phyloP scores from a whole-genome alignment of 495 filamentous ascomycete genomes.

The Aspergillus funiculosus region DNA sequence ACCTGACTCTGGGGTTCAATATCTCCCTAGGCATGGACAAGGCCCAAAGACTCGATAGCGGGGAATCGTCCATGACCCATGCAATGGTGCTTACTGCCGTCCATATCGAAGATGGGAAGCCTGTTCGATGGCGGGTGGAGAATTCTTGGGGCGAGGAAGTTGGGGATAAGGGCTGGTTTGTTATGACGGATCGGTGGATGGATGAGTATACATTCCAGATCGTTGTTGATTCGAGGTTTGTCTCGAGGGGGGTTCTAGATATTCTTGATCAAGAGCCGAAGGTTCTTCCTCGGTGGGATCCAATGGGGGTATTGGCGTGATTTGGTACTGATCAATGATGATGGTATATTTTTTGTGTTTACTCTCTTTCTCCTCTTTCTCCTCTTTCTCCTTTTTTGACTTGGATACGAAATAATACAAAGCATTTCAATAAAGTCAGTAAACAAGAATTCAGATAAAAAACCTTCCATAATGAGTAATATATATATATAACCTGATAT shows the following conservation, averaged over 20 bases:
- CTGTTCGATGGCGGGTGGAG: slow-evolving; percentile 76
- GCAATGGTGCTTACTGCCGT: slow-evolving; percentile 88
- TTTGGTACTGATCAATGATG: no score
- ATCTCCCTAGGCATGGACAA: slow-evolving; percentile 65
- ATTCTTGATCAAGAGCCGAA: slow-evolving; percentile 63
- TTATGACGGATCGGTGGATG: slow-evolving; percentile 86
- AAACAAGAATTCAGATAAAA: no score
- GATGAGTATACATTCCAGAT: slow-evolving; percentile 82
- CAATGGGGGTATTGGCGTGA: slow-evolving; percentile 76
- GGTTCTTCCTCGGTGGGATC: slow-evolving; percentile 77
- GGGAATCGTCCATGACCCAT: slow-evolving; percentile 78
- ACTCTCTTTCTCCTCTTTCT: no score
- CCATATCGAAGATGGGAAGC: slow-evolving; percentile 59
- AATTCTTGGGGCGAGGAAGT: slow-evolving; percentile 68
- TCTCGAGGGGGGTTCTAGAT: slow-evolving; percentile 58
- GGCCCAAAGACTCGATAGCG: slow-evolving; percentile 60
- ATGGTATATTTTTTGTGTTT: no score
- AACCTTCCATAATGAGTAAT: neutral
- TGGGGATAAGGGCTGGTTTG: slow-evolving; percentile 74
- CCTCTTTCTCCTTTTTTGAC: neutral
- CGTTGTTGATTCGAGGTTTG: slow-evolving; percentile 70
- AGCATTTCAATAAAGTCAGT: no score
- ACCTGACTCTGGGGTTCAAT: slow-evolving; percentile 76
- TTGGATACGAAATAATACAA: neutral
- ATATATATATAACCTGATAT: neutral